Conservation (phyloP, 768 basidiomycete species). For the Hypholoma fasciculare region DNA sequence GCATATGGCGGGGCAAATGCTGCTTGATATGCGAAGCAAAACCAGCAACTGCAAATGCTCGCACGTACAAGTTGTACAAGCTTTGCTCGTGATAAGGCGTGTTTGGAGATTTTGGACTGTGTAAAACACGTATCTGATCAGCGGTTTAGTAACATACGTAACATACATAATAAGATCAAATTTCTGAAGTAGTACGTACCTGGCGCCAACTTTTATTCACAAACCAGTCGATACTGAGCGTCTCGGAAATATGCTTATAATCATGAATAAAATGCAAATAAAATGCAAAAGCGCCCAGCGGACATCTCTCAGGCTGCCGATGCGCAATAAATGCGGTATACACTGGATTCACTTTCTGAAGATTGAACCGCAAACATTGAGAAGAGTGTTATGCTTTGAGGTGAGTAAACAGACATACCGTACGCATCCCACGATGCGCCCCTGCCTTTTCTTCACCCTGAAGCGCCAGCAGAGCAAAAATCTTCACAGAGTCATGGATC, state of each 20-base stretch:
- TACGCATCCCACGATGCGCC: slow-evolving; percentile 20
- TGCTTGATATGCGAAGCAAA: slow-evolving; percentile 20
- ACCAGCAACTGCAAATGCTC: slow-evolving; percentile 15
- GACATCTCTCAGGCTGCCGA: slow-evolving; percentile 21
- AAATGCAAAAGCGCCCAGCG: slow-evolving; percentile 27
- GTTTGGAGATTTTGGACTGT: slow-evolving; percentile 14
- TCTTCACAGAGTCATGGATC: slow-evolving; percentile 12
- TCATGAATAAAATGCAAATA: slow-evolving; percentile 29
- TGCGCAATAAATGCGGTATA: slow-evolving; percentile 30
- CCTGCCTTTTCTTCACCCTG: slow-evolving; percentile 31
- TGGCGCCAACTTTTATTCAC: slow-evolving; percentile 26
- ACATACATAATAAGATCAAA: not conserved
- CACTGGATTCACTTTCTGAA: slow-evolving; percentile 27
- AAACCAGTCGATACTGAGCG: slow-evolving; percentile 24
- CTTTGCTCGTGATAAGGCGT: slow-evolving; percentile 21
- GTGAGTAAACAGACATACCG: slow-evolving; percentile 12
- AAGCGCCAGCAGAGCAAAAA: slow-evolving; percentile 22
- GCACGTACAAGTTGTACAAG: slow-evolving; percentile 23
- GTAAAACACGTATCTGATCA: slow-evolving; percentile 19
- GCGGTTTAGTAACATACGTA: not conserved
- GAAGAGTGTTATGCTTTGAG: not conserved
- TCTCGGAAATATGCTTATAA: slow-evolving; percentile 11
- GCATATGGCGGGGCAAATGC: slow-evolving; percentile 23
- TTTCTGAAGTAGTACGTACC: slow-evolving; percentile 10
- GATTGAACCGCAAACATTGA: not conserved